Conservation (phyloP, 495 filamentous ascomycete genomes). For the Zalerion maritima region DNA sequence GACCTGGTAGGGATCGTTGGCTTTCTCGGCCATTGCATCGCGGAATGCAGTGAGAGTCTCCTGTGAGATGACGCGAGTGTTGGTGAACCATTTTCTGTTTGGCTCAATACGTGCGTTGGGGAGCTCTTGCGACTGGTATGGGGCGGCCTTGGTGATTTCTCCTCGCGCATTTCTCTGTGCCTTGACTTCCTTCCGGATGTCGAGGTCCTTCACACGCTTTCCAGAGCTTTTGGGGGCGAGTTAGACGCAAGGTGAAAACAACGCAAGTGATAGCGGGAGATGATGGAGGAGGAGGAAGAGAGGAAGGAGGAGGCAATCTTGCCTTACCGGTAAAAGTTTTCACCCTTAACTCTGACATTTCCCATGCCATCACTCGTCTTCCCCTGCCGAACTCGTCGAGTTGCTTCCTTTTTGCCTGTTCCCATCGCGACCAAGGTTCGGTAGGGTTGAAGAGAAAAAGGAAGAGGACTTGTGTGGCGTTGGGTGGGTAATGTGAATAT, state of each 20-base stretch:
- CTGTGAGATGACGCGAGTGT: conserved; percentile 46
- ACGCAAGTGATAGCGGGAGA: neutral
- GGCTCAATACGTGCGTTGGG: conserved; percentile 86
- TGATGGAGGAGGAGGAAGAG: conserved; percentile 1
- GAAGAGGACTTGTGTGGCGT: conserved; percentile 3
- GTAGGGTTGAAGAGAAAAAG: conserved; percentile 1
- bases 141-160: conserved; percentile 62
- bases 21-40: conserved; percentile 80
- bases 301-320: no score
- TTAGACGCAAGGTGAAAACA: neutral
- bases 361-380: conserved; percentile 70
- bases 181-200: conserved; percentile 75
- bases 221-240: conserved; percentile 39
- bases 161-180: conserved; percentile 61
- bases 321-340: conserved; percentile 83
- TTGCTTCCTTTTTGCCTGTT: conserved; percentile 84
- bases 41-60: conserved; percentile 62
- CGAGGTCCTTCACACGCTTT: conserved; percentile 75
- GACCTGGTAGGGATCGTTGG: conserved; percentile 81
- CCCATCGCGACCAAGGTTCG: conserved; percentile 83
- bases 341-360: conserved; percentile 86
- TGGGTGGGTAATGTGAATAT: no score
- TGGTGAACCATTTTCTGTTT: conserved; percentile 63
- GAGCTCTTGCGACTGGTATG: conserved; percentile 57
- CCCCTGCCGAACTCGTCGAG: conserved; percentile 62